Conservation (phyloP, 2,329 filamentous ascomycete species). For the Fusarium drepaniforme region DNA sequence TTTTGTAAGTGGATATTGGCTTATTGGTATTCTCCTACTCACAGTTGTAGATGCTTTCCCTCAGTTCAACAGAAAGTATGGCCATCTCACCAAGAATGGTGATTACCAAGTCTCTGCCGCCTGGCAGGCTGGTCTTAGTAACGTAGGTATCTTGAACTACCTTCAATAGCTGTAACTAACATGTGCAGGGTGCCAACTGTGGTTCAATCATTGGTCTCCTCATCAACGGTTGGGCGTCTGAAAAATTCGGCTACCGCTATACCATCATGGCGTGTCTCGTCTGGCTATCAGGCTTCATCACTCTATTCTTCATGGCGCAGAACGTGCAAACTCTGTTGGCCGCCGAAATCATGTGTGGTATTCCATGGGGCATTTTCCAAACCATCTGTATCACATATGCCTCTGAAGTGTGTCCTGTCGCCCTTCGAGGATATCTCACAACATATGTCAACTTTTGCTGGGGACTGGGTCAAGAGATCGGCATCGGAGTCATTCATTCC, state of each 20-base stretch:
- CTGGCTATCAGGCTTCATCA: constrained; percentile 34
- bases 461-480: constrained; percentile 81
- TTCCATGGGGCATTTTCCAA: constrained; percentile 41
- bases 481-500: constrained; percentile 77
- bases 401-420: constrained; percentile 79
- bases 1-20: constrained; percentile 23
- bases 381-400: constrained; percentile 49
- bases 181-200: constrained; percentile 26
- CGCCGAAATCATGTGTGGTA: constrained; percentile 37
- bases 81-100: constrained; percentile 25
- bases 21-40: background rate
- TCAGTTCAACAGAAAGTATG: constrained; percentile 40
- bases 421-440: constrained; percentile 77
- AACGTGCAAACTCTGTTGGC: constrained; percentile 39
- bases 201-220: constrained; percentile 40
- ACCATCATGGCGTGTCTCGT: constrained; percentile 40
- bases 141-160: constrained; percentile 1
- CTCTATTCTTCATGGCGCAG: constrained; percentile 38
- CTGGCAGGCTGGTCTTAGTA: constrained; percentile 39
- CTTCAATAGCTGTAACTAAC: background rate
- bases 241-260: constrained; percentile 35
- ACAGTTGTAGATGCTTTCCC: constrained; percentile 29
- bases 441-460: constrained; percentile 85
- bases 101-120: constrained; percentile 36
- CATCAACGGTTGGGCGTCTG: constrained; percentile 36